phyloP scores from a whole-genome alignment of 164 flowering plant genomes.

The Cinnamomum chago region DNA sequence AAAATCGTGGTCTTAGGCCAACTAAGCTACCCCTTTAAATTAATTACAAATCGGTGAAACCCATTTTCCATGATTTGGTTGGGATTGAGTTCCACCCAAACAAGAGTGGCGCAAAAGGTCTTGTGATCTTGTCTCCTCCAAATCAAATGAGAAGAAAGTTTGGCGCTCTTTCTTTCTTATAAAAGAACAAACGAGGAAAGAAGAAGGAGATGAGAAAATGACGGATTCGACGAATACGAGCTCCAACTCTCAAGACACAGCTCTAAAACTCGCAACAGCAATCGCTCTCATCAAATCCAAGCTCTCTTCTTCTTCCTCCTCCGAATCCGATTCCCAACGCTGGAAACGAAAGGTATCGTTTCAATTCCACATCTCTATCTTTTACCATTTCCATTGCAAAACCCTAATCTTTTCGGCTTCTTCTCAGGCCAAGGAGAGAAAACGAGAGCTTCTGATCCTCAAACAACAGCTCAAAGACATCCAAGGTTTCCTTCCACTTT shows the following conservation, averaged over 20 bases:
- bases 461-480: constrained; percentile 63
- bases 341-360: constrained; percentile 75
- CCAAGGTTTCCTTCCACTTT: constrained; percentile 44
- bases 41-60: too few relatives aligned
- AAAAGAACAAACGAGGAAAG: neutral
- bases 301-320: constrained; percentile 21
- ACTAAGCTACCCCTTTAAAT: too few relatives aligned
- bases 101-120: too few relatives aligned
- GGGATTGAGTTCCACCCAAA: neutral
- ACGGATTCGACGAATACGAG: neutral
- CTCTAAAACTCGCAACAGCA: constrained; percentile 58
- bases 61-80: too few relatives aligned
- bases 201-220: neutral
- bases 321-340: constrained; percentile 48
- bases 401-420: constrained; percentile 7
- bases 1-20: too few relatives aligned
- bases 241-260: neutral
- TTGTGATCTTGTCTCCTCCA: too few relatives aligned
- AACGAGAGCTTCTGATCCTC: constrained; percentile 60
- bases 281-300: constrained; percentile 66
- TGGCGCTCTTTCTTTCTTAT: neutral
- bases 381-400: constrained; percentile 1
- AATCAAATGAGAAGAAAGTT: neutral
- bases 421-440: constrained; percentile 78
- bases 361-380: constrained; percentile 3